These are phyloP conservation scores for Gonium pectorale DNA, from an alignment of 139 green algal genomes.

Conservation along the genomic window DNA sequence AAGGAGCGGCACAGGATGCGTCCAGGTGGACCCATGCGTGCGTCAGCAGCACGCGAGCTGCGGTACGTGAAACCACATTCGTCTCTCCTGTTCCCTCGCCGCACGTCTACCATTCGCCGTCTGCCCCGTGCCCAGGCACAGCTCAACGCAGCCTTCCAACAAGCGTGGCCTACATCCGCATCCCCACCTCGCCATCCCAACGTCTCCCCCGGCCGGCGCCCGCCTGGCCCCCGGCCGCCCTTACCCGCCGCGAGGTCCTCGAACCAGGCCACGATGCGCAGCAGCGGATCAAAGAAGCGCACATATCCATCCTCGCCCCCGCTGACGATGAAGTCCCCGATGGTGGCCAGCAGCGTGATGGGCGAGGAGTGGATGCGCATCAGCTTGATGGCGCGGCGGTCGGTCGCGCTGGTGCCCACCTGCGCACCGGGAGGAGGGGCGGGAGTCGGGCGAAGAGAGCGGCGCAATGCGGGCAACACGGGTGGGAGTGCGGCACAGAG, in stretches of 20 bases:
- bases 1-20: too few relatives aligned
- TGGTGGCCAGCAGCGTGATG: conserved; percentile 67
- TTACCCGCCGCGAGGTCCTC: conserved; percentile 78
- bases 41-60: too few relatives aligned
- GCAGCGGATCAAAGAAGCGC: conserved; percentile 81
- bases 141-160: too few relatives aligned
- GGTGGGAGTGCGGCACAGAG: too few relatives aligned
- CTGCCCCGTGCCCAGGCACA: too few relatives aligned
- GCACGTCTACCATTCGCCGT: too few relatives aligned
- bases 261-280: conserved; percentile 87
- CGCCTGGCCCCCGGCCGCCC: neutral
- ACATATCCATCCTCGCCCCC: conserved; percentile 77
- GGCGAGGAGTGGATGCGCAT: conserved; percentile 77
- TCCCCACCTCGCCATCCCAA: neutral
- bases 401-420: conserved; percentile 62
- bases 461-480: too few relatives aligned
- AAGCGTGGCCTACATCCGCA: too few relatives aligned
- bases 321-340: conserved; percentile 76
- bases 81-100: too few relatives aligned
- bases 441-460: neutral
- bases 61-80: too few relatives aligned
- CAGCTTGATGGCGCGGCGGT: conserved; percentile 79
- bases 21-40: too few relatives aligned
- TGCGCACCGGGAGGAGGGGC: neutral
- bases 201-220: too few relatives aligned